Conservation (phyloP, 805 yeast genomes). For the Lipomyces spencermartinsiae region DNA sequence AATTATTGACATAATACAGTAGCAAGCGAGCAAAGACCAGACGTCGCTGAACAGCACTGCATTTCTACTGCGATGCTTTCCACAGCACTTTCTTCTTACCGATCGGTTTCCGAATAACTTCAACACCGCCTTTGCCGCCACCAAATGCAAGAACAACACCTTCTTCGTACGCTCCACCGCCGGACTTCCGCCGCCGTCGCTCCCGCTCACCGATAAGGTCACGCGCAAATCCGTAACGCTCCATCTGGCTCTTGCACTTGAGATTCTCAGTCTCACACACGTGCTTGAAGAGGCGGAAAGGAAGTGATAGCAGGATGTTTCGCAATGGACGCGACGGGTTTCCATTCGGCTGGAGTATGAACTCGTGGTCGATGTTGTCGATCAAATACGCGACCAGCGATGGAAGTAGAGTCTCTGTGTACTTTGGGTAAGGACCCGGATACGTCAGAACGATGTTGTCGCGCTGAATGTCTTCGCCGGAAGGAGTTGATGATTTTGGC, state of each 20-base stretch:
- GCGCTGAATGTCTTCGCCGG: slow-evolving; percentile 1
- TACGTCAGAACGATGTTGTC: slow-evolving; percentile 21
- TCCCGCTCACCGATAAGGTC: slow-evolving; percentile 42
- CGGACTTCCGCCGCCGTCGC: slow-evolving; percentile 32
- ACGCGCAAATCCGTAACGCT: slow-evolving; percentile 45
- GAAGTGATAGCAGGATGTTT: slow-evolving; percentile 40
- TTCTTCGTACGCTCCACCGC: slow-evolving; percentile 40
- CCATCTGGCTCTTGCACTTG: slow-evolving; percentile 43
- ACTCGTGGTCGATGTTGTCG: slow-evolving; percentile 26
- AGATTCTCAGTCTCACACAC: slow-evolving; percentile 43
- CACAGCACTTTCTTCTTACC: slow-evolving; percentile 34
- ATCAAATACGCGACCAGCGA: slow-evolving; percentile 39
- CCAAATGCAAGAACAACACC: slow-evolving; percentile 48
- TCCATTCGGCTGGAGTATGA: slow-evolving; percentile 23
- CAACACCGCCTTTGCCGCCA: slow-evolving; percentile 46
- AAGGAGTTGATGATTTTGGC: slow-evolving; percentile 16
- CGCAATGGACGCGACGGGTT: slow-evolving; percentile 15
- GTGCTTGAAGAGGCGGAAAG: slow-evolving; percentile 43
- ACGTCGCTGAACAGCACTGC: not conserved
- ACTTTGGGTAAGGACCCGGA: slow-evolving; percentile 46
- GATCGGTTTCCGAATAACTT: slow-evolving; percentile 34
- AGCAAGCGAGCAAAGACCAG: not conserved
- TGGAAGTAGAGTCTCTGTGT: slow-evolving; percentile 41
- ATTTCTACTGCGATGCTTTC: slow-evolving; percentile 34
- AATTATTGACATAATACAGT: not conserved